Evolutionary conservation across 177 flowering plant species (phyloP).

Genomic region (Vitis hybrid): DNA sequence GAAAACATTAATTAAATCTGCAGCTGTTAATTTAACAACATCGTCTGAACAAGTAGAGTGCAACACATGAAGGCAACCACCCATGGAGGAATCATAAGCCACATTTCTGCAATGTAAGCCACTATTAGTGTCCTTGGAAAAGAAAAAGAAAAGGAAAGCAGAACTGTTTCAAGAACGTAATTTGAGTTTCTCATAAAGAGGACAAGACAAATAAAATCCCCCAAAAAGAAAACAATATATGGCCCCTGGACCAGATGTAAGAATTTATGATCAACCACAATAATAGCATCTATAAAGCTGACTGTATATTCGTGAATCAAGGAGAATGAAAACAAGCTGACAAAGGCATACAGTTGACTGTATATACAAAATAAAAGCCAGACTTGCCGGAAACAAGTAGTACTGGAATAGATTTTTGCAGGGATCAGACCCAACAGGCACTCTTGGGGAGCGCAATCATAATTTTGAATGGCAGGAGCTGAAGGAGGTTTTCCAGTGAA

Average conservation of each 20-base stretch:
- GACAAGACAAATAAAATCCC: not conserved
- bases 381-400: too few relatives aligned
- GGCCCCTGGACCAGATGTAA: not conserved
- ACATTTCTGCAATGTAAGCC: constrained; percentile 48
- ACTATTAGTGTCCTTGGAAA: not conserved
- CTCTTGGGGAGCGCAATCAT: too few relatives aligned
- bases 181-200: not conserved
- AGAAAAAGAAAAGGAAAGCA: not conserved
- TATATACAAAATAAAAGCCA: too few relatives aligned
- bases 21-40: constrained; percentile 71
- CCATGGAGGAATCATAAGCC: constrained; percentile 77
- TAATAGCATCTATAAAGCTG: not conserved
- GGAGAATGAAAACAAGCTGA: too few relatives aligned
- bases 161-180: constrained; percentile 1
- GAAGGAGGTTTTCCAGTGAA: too few relatives aligned
- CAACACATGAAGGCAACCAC: constrained; percentile 67
- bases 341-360: too few relatives aligned
- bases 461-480: too few relatives aligned
- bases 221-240: not conserved
- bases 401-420: too few relatives aligned
- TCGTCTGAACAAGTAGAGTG: constrained; percentile 70
- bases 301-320: not conserved
- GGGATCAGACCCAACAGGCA: too few relatives aligned
- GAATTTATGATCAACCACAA: not conserved
- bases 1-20: constrained; percentile 52